Evolutionary conservation across 495 filamentous ascomycete species (phyloP).

Genomic region (Penicillium soppii): DNA sequence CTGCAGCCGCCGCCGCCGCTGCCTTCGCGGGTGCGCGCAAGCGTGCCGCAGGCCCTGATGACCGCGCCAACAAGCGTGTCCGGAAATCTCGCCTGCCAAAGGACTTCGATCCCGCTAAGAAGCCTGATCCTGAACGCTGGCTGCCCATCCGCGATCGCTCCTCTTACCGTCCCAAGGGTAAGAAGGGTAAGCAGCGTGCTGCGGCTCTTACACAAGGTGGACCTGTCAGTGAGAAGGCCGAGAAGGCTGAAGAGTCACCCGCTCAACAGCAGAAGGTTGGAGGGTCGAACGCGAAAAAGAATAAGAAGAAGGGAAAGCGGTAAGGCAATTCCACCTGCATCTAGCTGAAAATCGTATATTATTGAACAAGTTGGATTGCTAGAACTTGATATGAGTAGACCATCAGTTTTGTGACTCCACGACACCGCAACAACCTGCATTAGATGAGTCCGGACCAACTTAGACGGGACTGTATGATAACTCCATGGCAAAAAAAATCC

Average conservation of each 20-base stretch:
- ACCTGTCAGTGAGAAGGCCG: slow-evolving; percentile 64
- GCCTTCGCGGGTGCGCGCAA: slow-evolving; percentile 52
- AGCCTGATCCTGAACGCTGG: slow-evolving; percentile 88
- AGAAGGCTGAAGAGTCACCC: slow-evolving; percentile 62
- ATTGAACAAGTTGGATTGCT: no score
- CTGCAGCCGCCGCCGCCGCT: slow-evolving; percentile 35
- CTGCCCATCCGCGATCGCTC: slow-evolving; percentile 85
- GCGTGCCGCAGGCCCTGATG: slow-evolving; percentile 52
- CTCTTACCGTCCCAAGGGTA: slow-evolving; percentile 84
- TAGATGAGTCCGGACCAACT: no score
- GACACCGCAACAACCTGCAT: no score
- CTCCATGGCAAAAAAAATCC: no score
- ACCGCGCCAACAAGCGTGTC: slow-evolving; percentile 59
- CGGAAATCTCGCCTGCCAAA: slow-evolving; percentile 72
- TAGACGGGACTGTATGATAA: no score
- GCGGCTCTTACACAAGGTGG: slow-evolving; percentile 84
- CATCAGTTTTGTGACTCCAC: no score
- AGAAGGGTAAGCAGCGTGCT: slow-evolving; percentile 82
- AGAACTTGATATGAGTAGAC: no score
- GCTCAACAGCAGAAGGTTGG: slow-evolving; percentile 41
- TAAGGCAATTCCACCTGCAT: slow-evolving; percentile 18
- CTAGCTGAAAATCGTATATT: not conserved
- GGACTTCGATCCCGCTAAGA: slow-evolving; percentile 72
- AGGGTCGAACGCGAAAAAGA: slow-evolving; percentile 58
- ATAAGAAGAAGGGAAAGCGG: slow-evolving; percentile 77